Evolutionary conservation across 495 filamentous ascomycete species (phyloP).

Genomic region (Penicillium daleae): DNA sequence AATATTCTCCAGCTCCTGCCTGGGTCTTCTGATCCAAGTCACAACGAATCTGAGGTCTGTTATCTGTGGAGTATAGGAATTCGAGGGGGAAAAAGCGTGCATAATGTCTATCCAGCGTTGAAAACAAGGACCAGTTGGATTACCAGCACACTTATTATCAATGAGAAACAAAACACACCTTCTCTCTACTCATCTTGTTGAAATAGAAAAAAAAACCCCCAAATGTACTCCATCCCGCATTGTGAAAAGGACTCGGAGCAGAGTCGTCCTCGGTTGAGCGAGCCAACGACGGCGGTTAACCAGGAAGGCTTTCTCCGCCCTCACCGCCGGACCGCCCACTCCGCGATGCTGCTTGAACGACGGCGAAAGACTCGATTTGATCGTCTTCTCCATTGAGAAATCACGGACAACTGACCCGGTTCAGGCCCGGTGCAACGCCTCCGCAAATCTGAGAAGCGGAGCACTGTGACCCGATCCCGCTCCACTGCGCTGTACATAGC

Average conservation of each 20-base stretch:
- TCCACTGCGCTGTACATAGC: slow-evolving; percentile 27
- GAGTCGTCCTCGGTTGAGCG: neutral
- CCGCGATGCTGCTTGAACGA: neutral
- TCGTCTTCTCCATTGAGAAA: neutral
- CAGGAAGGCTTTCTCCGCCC: neutral
- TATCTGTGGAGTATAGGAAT: neutral
- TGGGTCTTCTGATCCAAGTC: neutral
- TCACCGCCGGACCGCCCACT: neutral
- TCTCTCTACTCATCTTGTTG: neutral
- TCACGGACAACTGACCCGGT: slow-evolving; percentile 21
- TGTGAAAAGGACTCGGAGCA: neutral
- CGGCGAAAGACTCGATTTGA: neutral
- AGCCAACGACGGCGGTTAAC: slow-evolving; percentile 15
- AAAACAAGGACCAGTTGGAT: neutral
- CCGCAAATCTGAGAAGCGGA: slow-evolving; percentile 25
- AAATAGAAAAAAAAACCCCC: neutral
- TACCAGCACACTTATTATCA: neutral
- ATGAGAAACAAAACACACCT: neutral
- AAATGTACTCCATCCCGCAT: neutral
- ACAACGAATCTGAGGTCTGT: neutral
- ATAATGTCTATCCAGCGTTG: neutral
- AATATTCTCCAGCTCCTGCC: neutral
- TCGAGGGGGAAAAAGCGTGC: neutral
- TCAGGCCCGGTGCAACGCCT: slow-evolving; percentile 17
- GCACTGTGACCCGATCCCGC: slow-evolving; percentile 38